These are phyloP conservation scores for Blastobotrys proliferans DNA, from an alignment of 1,139 yeast species.

Conservation along the genomic window DNA sequence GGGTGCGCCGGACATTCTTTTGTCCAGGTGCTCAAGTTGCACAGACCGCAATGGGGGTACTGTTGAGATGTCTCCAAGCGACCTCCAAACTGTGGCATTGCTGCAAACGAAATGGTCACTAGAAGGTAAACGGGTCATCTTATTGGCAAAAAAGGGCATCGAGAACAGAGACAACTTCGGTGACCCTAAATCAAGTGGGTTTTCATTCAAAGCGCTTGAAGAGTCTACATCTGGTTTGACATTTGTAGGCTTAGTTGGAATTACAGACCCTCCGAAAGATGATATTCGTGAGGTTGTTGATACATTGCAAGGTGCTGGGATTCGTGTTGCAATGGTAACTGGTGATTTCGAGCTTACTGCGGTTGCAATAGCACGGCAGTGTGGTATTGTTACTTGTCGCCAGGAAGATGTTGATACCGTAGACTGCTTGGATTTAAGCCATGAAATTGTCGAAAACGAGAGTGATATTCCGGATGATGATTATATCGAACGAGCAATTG, in stretches of 20 bases:
- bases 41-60: conserved; percentile 32
- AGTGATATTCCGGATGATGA: background rate
- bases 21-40: conserved; percentile 56
- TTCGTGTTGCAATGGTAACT: conserved; percentile 50
- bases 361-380: conserved; percentile 46
- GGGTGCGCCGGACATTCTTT: conserved; percentile 76
- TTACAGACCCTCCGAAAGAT: conserved; percentile 50
- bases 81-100: conserved; percentile 15
- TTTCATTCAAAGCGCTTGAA: conserved; percentile 41
- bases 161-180: background rate
- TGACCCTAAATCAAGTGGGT: conserved; percentile 21
- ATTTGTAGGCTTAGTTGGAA: conserved; percentile 46
- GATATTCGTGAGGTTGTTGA: conserved; percentile 42
- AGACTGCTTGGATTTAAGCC: background rate
- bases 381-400: conserved; percentile 35
- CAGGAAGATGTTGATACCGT: conserved; percentile 3
- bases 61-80: conserved; percentile 34
- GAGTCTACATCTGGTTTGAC: conserved; percentile 19
- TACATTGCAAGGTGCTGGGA: conserved; percentile 45
- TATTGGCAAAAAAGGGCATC: conserved; percentile 45
- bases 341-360: conserved; percentile 56
- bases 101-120: conserved; percentile 5
- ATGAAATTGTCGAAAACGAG: background rate
- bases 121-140: conserved; percentile 64
- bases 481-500: conserved; percentile 22